A percentile compares a stretch with the other conserved stretches of the same genome.
Evolutionary conservation across 2,329 filamentous ascomycete species (phyloP).

Genomic region (Calycina marina): DNA sequence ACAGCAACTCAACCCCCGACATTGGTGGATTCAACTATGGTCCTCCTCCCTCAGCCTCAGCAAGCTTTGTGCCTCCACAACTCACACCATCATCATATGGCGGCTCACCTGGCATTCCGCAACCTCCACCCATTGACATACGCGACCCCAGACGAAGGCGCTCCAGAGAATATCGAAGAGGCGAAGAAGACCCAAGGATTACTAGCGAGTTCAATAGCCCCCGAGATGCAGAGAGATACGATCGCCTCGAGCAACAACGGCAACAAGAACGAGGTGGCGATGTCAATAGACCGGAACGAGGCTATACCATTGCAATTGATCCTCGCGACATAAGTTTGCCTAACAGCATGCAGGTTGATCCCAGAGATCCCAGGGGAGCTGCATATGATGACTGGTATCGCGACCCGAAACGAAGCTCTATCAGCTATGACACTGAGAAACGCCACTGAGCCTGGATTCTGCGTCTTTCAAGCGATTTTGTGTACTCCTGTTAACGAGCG

Average conservation of each 20-base stretch:
- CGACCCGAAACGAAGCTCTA: no score
- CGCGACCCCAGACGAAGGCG: conserved; percentile 6
- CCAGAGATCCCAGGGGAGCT: not conserved
- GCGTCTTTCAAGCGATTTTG: no score
- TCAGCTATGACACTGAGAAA: no score
- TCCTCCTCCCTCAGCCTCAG: conserved; percentile 12
- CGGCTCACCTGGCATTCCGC: conserved; percentile 13
- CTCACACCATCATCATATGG: conserved; percentile 11
- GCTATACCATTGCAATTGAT: not conserved
- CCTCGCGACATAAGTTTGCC: conserved; percentile 1
- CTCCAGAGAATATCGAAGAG: conserved; percentile 11
- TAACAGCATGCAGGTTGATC: not conserved
- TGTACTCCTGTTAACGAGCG: no score
- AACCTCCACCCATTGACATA: conserved; percentile 15
- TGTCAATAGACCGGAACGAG: not conserved
- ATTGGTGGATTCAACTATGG: conserved; percentile 12
- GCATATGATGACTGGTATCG: not conserved
- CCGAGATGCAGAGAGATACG: conserved; percentile 19
- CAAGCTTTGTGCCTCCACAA: conserved; percentile 6
- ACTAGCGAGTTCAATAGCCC: conserved; percentile 18
- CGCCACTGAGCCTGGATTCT: no score
- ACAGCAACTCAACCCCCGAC: conserved; percentile 16
- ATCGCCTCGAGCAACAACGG: no score
- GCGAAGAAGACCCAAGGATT: conserved; percentile 13
- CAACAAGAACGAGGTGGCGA: conserved; percentile 8